Evolutionary conservation across 2,329 filamentous ascomycete genomes (phyloP), one percentile per base, ranked within the genome.

Genomic region (Colletotrichum magnum): DNA sequence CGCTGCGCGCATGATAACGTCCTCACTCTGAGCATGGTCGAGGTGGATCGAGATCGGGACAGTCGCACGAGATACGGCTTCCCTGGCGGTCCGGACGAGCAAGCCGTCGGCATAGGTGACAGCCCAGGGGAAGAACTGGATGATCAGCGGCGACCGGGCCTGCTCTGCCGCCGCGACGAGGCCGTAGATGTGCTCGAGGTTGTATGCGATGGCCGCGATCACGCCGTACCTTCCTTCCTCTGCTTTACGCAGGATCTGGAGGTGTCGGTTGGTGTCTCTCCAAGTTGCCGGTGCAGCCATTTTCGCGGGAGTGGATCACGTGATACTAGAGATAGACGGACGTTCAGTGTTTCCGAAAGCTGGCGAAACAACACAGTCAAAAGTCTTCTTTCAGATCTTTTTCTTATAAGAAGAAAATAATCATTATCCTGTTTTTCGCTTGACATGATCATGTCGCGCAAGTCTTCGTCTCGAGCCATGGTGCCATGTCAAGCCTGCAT

Each of bases 51-150:
- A 84, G 21, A 92, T 79, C 5, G 90, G 90, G 1, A 92, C 89
- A 0, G 76, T 79, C 28, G 89, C 88, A 18, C 82, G 77, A 6
- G 86, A 85, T 15, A 88, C 88, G 58, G 84, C 81, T 6, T 86
- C 85, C 4, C 89, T 6, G 88, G 87, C 88, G 18, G 86, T 84
- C 73, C 85, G 83, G 24, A 88, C 82, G 47, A 88, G 83, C 57
- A 86, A 76, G 6, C 82, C 83, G 68, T 86, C 84, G 9, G 89
- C 88, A 80, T 89, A 93, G 63, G 88, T 84, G 45, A 93, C 83
- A 0, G 91, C 89, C 90, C 90, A 93, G 16, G 91, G 91, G 77
- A 93, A 93, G 74, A 93, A 86, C 48, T 91, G 89, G 77, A 93
- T 89, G 80, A 92, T 90, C 21, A 90, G 84, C 0, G 91, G 90